Conservation (phyloP, 164 flowering plant species). For the Vitis rupestris region DNA sequence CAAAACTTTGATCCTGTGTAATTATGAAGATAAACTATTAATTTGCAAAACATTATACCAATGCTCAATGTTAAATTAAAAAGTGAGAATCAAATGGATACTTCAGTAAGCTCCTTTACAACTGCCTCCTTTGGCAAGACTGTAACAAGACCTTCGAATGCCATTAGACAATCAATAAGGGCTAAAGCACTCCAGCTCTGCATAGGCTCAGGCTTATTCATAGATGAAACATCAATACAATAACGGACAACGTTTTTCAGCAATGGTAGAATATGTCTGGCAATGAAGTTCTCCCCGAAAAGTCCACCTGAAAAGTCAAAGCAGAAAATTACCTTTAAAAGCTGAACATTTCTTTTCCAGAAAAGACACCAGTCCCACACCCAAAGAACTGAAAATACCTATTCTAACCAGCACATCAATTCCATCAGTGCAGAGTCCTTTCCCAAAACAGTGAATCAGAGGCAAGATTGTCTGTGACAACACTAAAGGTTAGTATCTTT, state of each 20-base stretch:
- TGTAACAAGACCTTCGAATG: conserved; percentile 68
- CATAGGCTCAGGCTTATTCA: conserved; percentile 75
- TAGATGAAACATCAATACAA: conserved; percentile 51
- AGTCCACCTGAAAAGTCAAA: conserved; percentile 64
- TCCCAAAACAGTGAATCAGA: conserved; percentile 83
- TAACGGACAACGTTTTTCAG: conserved; percentile 57
- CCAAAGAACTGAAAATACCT: conserved; percentile 48
- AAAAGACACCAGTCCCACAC: conserved; percentile 1
- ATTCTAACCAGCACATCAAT: conserved; percentile 92
- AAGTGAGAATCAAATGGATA: conserved; percentile 24
- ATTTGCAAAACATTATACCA: conserved; percentile 5
- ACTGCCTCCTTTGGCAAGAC: conserved; percentile 57
- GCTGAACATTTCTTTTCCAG: conserved; percentile 15
- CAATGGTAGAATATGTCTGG: conserved; percentile 75
- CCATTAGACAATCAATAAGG: conserved; percentile 63
- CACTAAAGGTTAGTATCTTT: conserved; percentile 20
- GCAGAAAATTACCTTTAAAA: conserved; percentile 13
- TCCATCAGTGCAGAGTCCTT: conserved; percentile 85
- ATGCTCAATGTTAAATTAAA: not conserved
- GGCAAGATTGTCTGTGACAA: conserved; percentile 84
- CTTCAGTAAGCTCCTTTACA: conserved; percentile 79
- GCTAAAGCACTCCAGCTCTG: conserved; percentile 84
- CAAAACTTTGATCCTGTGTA: conserved; percentile 60
- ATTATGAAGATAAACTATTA: conserved; percentile 11
- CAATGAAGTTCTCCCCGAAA: conserved; percentile 71